Conservation (phyloP, 2,329 filamentous ascomycete species). For the Didymella exigua region DNA sequence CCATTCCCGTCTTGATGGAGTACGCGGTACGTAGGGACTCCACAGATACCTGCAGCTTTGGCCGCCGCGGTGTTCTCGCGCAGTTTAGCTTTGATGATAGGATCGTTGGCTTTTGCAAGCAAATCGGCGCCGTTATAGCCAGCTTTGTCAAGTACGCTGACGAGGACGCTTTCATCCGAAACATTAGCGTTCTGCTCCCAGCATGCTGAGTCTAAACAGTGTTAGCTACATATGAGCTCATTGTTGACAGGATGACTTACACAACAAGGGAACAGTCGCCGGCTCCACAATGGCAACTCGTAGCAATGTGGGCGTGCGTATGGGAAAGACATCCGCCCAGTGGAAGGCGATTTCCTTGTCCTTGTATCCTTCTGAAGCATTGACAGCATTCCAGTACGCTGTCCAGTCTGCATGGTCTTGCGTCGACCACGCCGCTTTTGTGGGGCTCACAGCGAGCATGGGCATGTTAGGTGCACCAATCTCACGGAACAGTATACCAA, state of each 20-base stretch:
- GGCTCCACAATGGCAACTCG: slow-evolving; percentile 40
- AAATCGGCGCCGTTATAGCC: slow-evolving; percentile 35
- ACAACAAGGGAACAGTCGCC: slow-evolving; percentile 26
- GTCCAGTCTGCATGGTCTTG: slow-evolving; percentile 44
- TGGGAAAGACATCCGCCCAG: slow-evolving; percentile 42
- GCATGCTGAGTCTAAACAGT: slow-evolving; percentile 35
- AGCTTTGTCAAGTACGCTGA: slow-evolving; percentile 30
- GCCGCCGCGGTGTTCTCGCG: slow-evolving; percentile 40
- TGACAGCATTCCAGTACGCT: slow-evolving; percentile 42
- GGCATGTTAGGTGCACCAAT: slow-evolving; percentile 45
- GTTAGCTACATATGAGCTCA: slow-evolving; percentile 10
- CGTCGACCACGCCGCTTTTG: slow-evolving; percentile 35
- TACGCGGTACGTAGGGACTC: slow-evolving; percentile 43
- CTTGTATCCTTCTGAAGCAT: slow-evolving; percentile 30
- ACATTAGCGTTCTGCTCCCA: slow-evolving; percentile 42
- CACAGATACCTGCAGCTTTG: slow-evolving; percentile 39
- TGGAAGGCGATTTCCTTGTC: slow-evolving; percentile 37
- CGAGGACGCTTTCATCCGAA: slow-evolving; percentile 33
- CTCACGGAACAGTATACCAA: slow-evolving; percentile 44
- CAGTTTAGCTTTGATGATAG: slow-evolving; percentile 32
- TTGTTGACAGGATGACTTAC: slow-evolving; percentile 19
- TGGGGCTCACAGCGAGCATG: slow-evolving; percentile 27
- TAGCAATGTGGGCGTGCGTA: slow-evolving; percentile 42
- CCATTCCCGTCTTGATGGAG: slow-evolving; percentile 18
- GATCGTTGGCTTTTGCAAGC: slow-evolving; percentile 32